A percentile compares a stretch with the other conserved stretches of the same genome.
phyloP scores from a whole-genome alignment of 176 grass and related monocot genomes.

The Puccinellia tenuiflora region DNA sequence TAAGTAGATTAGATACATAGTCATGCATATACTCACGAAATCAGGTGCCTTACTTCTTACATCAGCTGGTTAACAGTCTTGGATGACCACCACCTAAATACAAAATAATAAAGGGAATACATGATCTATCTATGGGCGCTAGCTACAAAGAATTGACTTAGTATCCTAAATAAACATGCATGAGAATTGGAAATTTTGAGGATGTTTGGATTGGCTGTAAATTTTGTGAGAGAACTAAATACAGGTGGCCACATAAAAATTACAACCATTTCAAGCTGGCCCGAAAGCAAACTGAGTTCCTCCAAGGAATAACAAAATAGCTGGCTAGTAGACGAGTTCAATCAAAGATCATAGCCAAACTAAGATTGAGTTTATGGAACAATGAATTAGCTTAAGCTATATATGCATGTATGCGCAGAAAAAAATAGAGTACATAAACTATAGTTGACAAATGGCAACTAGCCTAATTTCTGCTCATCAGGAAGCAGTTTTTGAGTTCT shows the following conservation, averaged over 20 bases:
- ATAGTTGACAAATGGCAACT: not conserved
- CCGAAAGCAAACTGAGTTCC: not conserved
- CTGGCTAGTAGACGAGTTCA: not conserved
- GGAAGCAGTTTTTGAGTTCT: not conserved
- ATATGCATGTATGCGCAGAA: not conserved
- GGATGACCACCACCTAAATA: not conserved
- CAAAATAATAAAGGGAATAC: not conserved
- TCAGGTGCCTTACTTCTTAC: not conserved
- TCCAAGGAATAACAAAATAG: not conserved
- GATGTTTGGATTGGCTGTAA: too few species aligned
- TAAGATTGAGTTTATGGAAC: not conserved
- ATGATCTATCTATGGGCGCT: not conserved
- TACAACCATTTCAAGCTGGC: too few species aligned
- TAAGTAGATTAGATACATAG: not conserved
- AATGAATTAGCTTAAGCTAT: not conserved
- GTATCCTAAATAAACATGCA: slow-evolving; percentile 2
- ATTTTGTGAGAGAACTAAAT: too few species aligned
- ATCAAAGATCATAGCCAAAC: not conserved
- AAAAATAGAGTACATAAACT: not conserved
- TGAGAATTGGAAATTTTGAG: not conserved
- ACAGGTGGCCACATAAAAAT: too few species aligned
- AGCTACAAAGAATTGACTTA: not conserved
- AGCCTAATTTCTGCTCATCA: not conserved
- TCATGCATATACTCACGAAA: not conserved
- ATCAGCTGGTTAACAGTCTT: not conserved